phyloP scores from a whole-genome alignment of 176 grass and related monocot genomes.

The Triticum monococcum region DNA sequence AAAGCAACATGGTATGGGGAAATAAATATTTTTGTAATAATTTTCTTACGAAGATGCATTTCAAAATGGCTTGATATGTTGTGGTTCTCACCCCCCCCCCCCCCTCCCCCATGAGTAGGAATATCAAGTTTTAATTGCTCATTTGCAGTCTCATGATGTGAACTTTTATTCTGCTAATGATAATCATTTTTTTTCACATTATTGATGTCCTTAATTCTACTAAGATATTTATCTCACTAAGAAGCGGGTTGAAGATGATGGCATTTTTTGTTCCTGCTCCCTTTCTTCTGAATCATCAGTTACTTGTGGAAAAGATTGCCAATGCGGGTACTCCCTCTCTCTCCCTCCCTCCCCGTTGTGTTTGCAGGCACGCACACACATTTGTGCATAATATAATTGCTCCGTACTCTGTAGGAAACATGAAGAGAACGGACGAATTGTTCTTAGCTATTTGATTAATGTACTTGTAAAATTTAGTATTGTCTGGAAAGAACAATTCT shows the following conservation, averaged over 20 bases:
- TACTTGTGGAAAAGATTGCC: conserved; percentile 77
- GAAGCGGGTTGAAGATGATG: conserved; percentile 83
- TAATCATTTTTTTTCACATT: background rate
- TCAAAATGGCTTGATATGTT: background rate
- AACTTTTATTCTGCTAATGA: background rate
- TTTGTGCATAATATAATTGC: background rate
- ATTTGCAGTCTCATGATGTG: background rate
- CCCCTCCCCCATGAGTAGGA: background rate
- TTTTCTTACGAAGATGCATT: background rate
- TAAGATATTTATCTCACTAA: conserved; percentile 79
- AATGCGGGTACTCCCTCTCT: conserved; percentile 62
- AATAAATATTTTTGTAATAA: background rate
- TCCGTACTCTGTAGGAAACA: background rate
- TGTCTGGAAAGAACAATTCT: conserved; percentile 52
- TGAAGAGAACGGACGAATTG: background rate
- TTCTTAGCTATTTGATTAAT: conserved; percentile 34
- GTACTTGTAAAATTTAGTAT: background rate
- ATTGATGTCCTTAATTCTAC: conserved; percentile 39
- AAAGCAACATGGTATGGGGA: background rate
- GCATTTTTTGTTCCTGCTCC: conserved; percentile 78
- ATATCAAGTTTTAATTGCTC: background rate
- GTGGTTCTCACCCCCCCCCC: background rate
- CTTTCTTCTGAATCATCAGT: conserved; percentile 49
- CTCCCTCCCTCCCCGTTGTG: background rate
- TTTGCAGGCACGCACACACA: background rate